Base-by-base conservation (phyloP, 345 rosid species). In the Geranium brycei region DNA sequence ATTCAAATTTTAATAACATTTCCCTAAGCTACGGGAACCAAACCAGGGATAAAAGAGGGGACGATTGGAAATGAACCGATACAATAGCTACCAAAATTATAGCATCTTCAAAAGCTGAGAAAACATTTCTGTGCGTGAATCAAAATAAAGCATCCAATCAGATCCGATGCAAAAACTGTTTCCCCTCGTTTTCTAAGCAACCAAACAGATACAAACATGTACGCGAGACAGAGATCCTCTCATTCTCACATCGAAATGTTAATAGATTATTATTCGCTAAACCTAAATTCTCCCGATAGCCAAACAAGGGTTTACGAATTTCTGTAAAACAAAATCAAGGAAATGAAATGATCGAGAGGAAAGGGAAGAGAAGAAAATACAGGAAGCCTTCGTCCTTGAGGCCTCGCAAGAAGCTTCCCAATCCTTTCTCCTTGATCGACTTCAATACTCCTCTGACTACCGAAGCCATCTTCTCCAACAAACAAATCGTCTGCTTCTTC, bases 381-480 rank as follows among this genome's bases (percentile, higher is more conserved):
- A 71, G 3, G 72, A 76, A 88, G 76, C 99, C 99, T 60, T 85
- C 97, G 51, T 80, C 89, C 63, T 79, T 87, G 51, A 88, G 81
- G 70, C 80, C 83, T 38, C 84, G 68, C 12, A 90, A 23, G 28
- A 23, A 23, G 28, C 68, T 62, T 53, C 88, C 85, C 55, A 90
- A 41, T 11, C 97, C 99, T 75, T 72, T 88, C 76, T 86, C 96
- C 62, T 69, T 81, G 76, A 90, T 80, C 72, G 89, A 53, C 77
- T 75, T 80, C 76, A 82, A 28, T 28, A 74, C 89, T 67, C 81
- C 85, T 72, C 83, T 86, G 81, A 87, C 76, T 81, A 83, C 85
- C 66, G 81, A 71, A 60, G 92, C 97, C 99, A 93, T 93, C 73
- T 69, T 5, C 67, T 30, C 62, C 47, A 47, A 23, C 7, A 3